Percentiles rank a stretch among this genome's conserved stretches.
phyloP scores from a whole-genome alignment of 202 grass and related monocot species.

The Setaria italica region DNA sequence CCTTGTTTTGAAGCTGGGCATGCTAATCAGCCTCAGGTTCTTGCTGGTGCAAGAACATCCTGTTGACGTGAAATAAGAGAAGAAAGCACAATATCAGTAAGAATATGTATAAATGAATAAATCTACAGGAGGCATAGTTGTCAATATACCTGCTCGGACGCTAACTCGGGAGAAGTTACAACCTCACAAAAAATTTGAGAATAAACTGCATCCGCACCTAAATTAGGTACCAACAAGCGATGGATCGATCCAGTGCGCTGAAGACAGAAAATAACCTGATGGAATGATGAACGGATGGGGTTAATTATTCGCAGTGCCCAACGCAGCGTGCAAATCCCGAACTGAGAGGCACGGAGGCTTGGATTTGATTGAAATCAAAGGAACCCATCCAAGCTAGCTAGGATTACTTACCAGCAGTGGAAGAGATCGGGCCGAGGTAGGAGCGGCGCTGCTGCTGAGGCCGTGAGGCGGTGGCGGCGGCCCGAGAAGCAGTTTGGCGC shows the following conservation, averaged over 20 bases:
- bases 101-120: not conserved
- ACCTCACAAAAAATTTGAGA: not conserved
- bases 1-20: slow-evolving; percentile 42
- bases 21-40: slow-evolving; percentile 52
- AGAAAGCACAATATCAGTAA: slow-evolving; percentile 37
- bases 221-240: not conserved
- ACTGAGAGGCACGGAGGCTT: too few relatives aligned
- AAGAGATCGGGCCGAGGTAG: not conserved
- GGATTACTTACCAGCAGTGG: not conserved
- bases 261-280: not conserved
- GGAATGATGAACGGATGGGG: not conserved
- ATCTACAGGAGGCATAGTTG: not conserved
- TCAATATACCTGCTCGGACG: not conserved
- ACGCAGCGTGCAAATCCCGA: not conserved
- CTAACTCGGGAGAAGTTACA: not conserved
- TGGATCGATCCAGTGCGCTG: not conserved
- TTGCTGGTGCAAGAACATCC: slow-evolving; percentile 54
- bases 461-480: too few relatives aligned
- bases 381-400: not conserved
- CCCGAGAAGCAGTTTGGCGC: too few relatives aligned
- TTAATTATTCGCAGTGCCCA: not conserved
- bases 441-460: not conserved
- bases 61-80: slow-evolving; percentile 41
- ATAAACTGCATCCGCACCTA: not conserved
- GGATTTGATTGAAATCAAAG: not conserved